These are phyloP conservation scores for Mastigamoeba balamuthi DNA, from an alignment of 78 protist species.

Conservation along the genomic window DNA sequence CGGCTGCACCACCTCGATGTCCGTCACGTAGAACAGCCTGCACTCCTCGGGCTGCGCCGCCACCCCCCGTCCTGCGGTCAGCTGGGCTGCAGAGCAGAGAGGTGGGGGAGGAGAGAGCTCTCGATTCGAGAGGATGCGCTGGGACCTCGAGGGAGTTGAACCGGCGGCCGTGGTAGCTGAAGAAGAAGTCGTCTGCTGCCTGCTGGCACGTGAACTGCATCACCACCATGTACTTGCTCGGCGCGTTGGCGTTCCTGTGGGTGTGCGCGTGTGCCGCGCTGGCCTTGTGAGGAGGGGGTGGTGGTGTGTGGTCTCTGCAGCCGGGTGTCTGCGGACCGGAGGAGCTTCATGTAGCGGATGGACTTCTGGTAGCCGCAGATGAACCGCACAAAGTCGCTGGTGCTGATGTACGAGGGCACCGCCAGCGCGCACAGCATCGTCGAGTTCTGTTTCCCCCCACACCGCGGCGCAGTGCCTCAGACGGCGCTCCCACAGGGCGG, in stretches of 20 bases:
- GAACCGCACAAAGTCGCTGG: not conserved
- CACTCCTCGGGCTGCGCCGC: not conserved
- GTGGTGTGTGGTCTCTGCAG: not conserved
- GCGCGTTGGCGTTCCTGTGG: no score
- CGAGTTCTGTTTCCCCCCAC: no score
- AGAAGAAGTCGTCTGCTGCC: slow-evolving; percentile 42
- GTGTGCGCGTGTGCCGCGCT: not conserved
- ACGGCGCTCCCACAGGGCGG: no score
- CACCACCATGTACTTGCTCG: slow-evolving; percentile 59
- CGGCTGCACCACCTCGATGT: not conserved
- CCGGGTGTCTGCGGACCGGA: not conserved
- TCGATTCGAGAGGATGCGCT: not conserved
- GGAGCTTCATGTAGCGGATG: not conserved
- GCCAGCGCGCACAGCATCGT: not conserved
- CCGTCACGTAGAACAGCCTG: slow-evolving; percentile 22
- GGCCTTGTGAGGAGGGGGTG: not conserved
- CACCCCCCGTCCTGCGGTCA: not conserved
- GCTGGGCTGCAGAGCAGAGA: not conserved
- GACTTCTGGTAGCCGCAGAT: not conserved
- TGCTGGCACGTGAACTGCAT: slow-evolving; percentile 8
- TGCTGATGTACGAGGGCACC: not conserved
- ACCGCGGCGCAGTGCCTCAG: no score
- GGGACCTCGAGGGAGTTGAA: slow-evolving; percentile 49
- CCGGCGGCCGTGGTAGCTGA: slow-evolving; percentile 38
- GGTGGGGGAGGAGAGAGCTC: slow-evolving; percentile 9